Evolutionary conservation across 108 stramenopile species (phyloP).

Genomic region (Cyclotella atomus): DNA sequence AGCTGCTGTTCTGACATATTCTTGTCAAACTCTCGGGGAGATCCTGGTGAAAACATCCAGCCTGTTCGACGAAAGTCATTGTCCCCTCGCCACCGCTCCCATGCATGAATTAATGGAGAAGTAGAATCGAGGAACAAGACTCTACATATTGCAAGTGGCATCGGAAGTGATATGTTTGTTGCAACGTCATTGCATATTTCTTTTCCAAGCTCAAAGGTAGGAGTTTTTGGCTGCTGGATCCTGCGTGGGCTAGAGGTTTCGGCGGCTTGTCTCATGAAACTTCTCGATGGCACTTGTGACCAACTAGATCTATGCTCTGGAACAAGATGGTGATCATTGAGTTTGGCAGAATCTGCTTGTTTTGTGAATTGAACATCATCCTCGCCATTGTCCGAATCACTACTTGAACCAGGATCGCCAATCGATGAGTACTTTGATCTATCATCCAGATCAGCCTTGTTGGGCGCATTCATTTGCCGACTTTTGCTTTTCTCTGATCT

Average conservation of each 20-base stretch:
- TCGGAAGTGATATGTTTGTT: constrained; percentile 60
- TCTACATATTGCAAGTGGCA: constrained; percentile 76
- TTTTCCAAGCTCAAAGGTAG: constrained; percentile 73
- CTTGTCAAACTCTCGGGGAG: constrained; percentile 72
- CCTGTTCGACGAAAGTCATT: constrained; percentile 61
- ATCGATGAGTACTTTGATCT: constrained; percentile 42
- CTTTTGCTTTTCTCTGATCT: constrained; percentile 4
- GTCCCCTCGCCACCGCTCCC: constrained; percentile 81
- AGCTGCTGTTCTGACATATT: constrained; percentile 73
- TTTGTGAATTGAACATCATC: neutral
- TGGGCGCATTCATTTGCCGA: constrained; percentile 16
- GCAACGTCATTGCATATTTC: constrained; percentile 66
- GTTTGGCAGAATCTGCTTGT: constrained; percentile 9
- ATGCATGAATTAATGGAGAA: constrained; percentile 77
- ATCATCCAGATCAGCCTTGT: constrained; percentile 26
- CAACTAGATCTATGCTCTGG: constrained; percentile 30
- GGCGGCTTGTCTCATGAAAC: constrained; percentile 28
- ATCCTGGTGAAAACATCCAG: constrained; percentile 79
- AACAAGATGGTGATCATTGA: constrained; percentile 21
- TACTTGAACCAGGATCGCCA: constrained; percentile 43
- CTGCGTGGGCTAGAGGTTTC: constrained; percentile 7
- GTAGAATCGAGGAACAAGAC: constrained; percentile 74
- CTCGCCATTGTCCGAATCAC: constrained; percentile 34
- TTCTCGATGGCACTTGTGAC: constrained; percentile 45
- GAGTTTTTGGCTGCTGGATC: constrained; percentile 33